Base-by-base conservation (phyloP, 225 moss, liverwort and hornwort species). In the Climacium dendroides region DNA sequence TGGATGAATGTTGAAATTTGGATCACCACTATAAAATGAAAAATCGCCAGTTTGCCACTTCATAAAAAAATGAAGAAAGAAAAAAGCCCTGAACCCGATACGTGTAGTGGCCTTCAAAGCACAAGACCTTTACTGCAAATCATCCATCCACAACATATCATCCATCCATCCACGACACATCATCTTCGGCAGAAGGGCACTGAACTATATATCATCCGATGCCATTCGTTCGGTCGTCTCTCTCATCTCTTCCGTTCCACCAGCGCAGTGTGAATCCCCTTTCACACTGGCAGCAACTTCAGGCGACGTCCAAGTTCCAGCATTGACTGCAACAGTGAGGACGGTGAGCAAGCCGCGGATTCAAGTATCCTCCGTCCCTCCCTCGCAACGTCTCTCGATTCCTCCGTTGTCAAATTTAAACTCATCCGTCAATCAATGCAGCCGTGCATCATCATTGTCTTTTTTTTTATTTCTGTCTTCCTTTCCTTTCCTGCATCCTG, bases 391-490 rank as follows among this genome's bases (percentile, higher is more conserved):
- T 59, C 89, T 89, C 89, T 75, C 81, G 70, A 65, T 89, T 80
- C 79, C 85, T 80, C 69, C 63, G 34, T 61, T 81, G 89, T 85
- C 81, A 81, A 89, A 85, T 85, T 89, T 89, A 76, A 89, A 89
- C 74, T 35, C 81, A 47, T 75, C 58, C 89, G 58, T 81, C 85
- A 85, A 74, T 59, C 13, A 81, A 67, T 89, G 89, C 67, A 74
- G 65, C n/a, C 63, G 72, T 37, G 85, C 74, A 58, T 30, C 80
- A 58, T 74, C 48, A 26, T 47, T 50, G 50, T 67, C 43, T 57
- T 63, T 59, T 74, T 48, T 34, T 74, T 48, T 45, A 8, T 57
- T 41, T 19, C 32, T 8, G 18, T 39, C 59, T 57, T 47, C 10
- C 20, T 9, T 11, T 63, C 10, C 20, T 9, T 11, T 63, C 25